These are phyloP conservation scores for Austropuccinia psidii DNA, from an alignment of 1,284 basidiomycete species.

Conservation along the genomic window DNA sequence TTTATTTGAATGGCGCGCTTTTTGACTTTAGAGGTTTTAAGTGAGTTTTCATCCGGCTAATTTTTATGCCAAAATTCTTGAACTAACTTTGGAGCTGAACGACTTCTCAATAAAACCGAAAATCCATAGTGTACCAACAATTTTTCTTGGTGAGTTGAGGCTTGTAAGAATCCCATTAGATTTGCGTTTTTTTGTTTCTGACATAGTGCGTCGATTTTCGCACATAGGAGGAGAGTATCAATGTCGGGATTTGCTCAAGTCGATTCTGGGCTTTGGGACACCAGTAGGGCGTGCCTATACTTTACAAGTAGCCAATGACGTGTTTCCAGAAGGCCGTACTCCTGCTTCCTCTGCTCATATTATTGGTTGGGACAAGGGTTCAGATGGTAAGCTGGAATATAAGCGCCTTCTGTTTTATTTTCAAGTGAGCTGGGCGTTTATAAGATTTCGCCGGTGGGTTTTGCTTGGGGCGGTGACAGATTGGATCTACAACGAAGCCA, in stretches of 20 bases:
- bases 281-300: slow-evolving; percentile 29
- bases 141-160: too few relatives aligned
- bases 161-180: not conserved
- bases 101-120: too few relatives aligned
- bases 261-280: slow-evolving; percentile 24
- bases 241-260: not conserved
- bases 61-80: too few relatives aligned
- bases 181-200: too few relatives aligned
- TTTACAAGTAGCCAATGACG: slow-evolving; percentile 14
- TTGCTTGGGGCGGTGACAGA: not conserved
- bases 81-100: too few relatives aligned
- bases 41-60: too few relatives aligned
- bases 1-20: slow-evolving; percentile 20
- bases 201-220: too few relatives aligned
- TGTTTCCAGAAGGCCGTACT: slow-evolving; percentile 1
- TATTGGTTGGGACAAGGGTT: slow-evolving; percentile 17
- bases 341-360: slow-evolving; percentile 7
- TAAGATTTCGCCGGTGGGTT: not conserved
- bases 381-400: not conserved
- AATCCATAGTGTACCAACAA: slow-evolving; percentile 9
- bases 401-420: not conserved
- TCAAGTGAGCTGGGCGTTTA: not conserved
- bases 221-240: slow-evolving; percentile 11
- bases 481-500: slow-evolving; percentile 36
- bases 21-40: slow-evolving; percentile 35